Conservation (phyloP, 331 rosid genomes). For the Pyracantha coccinea region DNA sequence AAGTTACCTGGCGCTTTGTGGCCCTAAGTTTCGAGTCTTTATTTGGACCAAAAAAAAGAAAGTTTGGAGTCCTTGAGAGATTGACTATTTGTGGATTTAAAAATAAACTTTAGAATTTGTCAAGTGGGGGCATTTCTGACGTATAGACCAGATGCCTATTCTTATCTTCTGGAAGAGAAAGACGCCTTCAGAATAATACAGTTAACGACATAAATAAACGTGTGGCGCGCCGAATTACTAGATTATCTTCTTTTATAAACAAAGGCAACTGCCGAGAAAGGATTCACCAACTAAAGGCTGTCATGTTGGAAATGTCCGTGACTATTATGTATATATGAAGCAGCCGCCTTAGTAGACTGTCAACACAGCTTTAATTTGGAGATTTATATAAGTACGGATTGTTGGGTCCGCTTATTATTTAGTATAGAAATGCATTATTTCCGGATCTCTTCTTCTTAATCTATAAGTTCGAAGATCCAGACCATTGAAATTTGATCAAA, state of each 20-base stretch:
- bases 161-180: constrained; percentile 10
- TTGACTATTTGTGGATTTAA: neutral
- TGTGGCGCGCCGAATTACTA: neutral
- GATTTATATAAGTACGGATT: neutral
- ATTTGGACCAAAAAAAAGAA: too few species aligned
- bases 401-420: neutral
- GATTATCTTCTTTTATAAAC: neutral
- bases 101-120: neutral
- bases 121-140: neutral
- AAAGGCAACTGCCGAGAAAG: neutral
- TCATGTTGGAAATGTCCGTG: neutral
- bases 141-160: neutral
- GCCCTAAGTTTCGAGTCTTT: too few species aligned
- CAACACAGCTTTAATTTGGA: neutral
- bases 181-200: neutral
- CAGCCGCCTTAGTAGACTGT: constrained; percentile 3
- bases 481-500: too few species aligned
- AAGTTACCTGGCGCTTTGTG: too few species aligned
- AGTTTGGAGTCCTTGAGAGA: neutral
- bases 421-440: too few species aligned
- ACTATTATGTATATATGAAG: neutral
- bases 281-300: neutral
- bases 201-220: neutral
- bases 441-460: too few species aligned
- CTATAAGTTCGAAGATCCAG: too few species aligned